Percentiles rank a stretch among this genome's conserved stretches.
phyloP scores from a whole-genome alignment of 2,329 filamentous ascomycete species.

The Trichophyton rubrum region DNA sequence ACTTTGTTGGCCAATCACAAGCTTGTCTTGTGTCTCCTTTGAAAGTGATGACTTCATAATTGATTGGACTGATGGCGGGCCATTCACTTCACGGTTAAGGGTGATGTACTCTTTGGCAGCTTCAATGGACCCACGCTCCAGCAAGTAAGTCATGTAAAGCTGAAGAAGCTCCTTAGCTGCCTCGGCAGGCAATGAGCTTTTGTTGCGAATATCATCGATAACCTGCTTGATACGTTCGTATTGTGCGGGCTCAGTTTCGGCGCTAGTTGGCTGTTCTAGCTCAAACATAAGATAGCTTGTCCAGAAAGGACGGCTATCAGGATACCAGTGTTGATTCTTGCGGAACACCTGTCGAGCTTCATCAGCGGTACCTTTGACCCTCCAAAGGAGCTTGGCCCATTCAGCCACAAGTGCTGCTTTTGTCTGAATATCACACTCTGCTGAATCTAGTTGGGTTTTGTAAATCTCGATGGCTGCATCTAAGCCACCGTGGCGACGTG shows the following conservation, averaged over 20 bases:
- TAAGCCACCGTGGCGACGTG: constrained; percentile 68
- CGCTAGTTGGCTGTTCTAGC: constrained; percentile 62
- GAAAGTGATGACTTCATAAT: constrained; percentile 16
- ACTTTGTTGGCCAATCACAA: not conserved
- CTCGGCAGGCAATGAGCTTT: constrained; percentile 54
- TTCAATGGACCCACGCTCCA: constrained; percentile 68
- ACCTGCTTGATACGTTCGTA: constrained; percentile 68
- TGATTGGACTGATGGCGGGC: constrained; percentile 36
- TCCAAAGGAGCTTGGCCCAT: constrained; percentile 80
- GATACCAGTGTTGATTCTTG: constrained; percentile 71
- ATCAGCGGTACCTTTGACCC: constrained; percentile 64
- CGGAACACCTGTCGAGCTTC: constrained; percentile 75
- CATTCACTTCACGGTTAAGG: constrained; percentile 77
- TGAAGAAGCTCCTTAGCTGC: constrained; percentile 64
- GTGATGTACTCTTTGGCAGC: constrained; percentile 75
- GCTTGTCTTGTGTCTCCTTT: constrained; percentile 1
- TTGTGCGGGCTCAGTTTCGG: constrained; percentile 51
- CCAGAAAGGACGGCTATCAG: constrained; percentile 83
- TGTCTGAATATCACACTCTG: constrained; percentile 59
- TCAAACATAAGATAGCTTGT: constrained; percentile 80
- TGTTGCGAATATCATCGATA: constrained; percentile 59
- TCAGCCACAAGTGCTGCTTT: constrained; percentile 81
- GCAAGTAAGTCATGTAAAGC: constrained; percentile 69
- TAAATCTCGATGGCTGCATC: constrained; percentile 76
- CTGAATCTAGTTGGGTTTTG: constrained; percentile 64